Conservation (phyloP, 2,329 filamentous ascomycete genomes). For the Aspergillus oerlinghausenensis region DNA sequence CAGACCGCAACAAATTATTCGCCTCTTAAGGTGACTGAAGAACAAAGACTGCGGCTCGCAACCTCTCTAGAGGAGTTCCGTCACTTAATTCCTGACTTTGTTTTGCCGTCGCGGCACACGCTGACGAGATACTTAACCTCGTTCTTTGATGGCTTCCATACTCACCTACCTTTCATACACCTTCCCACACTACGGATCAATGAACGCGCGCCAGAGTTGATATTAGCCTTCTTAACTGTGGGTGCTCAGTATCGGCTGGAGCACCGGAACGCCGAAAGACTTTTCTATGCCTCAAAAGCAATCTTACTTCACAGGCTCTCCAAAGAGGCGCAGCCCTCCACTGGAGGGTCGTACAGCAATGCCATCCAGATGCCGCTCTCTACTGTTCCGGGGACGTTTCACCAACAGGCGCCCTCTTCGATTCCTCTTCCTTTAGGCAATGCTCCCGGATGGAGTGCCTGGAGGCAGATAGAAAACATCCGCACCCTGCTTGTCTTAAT, state of each 20-base stretch:
- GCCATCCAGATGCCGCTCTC: slow-evolving; percentile 17
- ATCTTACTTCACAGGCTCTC: slow-evolving; percentile 59
- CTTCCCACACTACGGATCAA: slow-evolving; percentile 61
- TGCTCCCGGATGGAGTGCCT: slow-evolving; percentile 11
- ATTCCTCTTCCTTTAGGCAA: slow-evolving; percentile 9
- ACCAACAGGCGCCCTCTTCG: slow-evolving; percentile 9
- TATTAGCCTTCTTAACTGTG: slow-evolving; percentile 64
- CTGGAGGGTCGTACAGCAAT: slow-evolving; percentile 11
- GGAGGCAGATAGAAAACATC: slow-evolving; percentile 27
- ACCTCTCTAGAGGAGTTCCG: slow-evolving; percentile 27
- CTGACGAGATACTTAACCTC: slow-evolving; percentile 65
- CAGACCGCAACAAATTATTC: slow-evolving; percentile 18
- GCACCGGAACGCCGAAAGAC: slow-evolving; percentile 25
- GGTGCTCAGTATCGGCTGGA: slow-evolving; percentile 50
- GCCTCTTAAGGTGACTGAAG: slow-evolving; percentile 25
- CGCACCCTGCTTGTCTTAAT: slow-evolving; percentile 28
- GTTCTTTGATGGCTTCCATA: slow-evolving; percentile 63
- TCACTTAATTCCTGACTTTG: slow-evolving; percentile 46
- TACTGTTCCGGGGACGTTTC: slow-evolving; percentile 10
- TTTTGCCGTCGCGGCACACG: slow-evolving; percentile 65
- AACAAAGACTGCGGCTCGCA: slow-evolving; percentile 27
- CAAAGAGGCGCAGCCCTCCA: slow-evolving; percentile 15
- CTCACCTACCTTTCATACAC: slow-evolving; percentile 61
- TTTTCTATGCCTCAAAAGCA: slow-evolving; percentile 54
- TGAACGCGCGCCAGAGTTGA: slow-evolving; percentile 63